A percentile compares a stretch with the other conserved stretches of the same genome.
Conservation (phyloP, 352 stramenopile species). For the Phytophthora syringae region DNA sequence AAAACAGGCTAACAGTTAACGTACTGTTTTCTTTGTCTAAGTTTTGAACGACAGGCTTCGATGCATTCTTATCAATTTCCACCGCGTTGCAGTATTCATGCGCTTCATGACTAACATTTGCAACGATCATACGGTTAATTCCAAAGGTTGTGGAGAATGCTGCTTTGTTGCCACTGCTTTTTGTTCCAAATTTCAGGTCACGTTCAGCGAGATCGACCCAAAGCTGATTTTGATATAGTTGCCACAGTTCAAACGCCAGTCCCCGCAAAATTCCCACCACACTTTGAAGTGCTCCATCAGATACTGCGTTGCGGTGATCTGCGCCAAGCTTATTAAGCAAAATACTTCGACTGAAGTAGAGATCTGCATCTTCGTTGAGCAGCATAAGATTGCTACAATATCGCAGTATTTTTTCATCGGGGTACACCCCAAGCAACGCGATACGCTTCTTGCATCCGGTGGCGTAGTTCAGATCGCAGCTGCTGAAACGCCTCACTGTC, state of each 20-base stretch:
- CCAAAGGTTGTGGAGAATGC: constrained; percentile 52
- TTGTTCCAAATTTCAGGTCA: constrained; percentile 53
- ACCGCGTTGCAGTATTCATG: constrained; percentile 33
- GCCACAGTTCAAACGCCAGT: constrained; percentile 70
- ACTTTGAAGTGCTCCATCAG: constrained; percentile 29
- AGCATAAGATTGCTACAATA: constrained; percentile 77
- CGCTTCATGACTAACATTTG: constrained; percentile 65
- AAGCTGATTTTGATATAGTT: constrained; percentile 84
- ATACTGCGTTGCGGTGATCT: constrained; percentile 2
- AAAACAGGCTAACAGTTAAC: constrained; percentile 47
- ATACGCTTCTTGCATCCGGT: constrained; percentile 79
- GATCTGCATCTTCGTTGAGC: constrained; percentile 56
- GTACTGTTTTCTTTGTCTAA: constrained; percentile 17
- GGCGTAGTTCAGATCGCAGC: constrained; percentile 42
- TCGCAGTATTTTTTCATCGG: constrained; percentile 53
- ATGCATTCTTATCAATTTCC: constrained; percentile 5
- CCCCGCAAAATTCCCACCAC: constrained; percentile 42
- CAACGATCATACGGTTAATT: constrained; percentile 56
- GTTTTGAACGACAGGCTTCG: not conserved
- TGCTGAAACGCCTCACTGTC: constrained; percentile 20
- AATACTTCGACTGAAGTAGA: constrained; percentile 57
- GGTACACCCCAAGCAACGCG: constrained; percentile 61
- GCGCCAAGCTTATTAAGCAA: constrained; percentile 16
- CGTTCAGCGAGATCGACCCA: constrained; percentile 67
- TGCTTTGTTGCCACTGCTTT: constrained; percentile 66